Evolutionary conservation across 2,329 filamentous ascomycete species (phyloP).

Genomic region (Epichloe festucae): DNA sequence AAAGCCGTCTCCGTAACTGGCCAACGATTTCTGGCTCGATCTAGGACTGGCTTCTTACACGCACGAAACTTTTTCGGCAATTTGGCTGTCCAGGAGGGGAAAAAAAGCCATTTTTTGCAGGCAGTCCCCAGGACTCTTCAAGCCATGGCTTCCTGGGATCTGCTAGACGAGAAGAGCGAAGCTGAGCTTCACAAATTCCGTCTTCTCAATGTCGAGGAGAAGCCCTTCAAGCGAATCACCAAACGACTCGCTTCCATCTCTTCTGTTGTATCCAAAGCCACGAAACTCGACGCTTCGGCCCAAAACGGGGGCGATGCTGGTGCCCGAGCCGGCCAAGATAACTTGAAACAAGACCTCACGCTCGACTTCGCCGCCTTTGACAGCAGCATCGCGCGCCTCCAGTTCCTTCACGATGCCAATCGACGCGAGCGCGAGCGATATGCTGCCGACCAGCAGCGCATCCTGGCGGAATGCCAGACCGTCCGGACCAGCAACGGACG

Average conservation of each 20-base stretch:
- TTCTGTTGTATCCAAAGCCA: constrained; percentile 37
- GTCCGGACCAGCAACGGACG: constrained; percentile 64
- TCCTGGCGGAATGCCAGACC: constrained; percentile 62
- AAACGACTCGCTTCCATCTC: constrained; percentile 63
- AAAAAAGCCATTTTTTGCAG: neutral
- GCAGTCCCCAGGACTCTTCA: neutral
- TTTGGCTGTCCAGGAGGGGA: neutral
- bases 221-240: constrained; percentile 78
- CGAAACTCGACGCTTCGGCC: constrained; percentile 10
- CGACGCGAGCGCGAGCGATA: constrained; percentile 73
- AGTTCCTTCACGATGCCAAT: constrained; percentile 77
- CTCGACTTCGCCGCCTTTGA: constrained; percentile 86
- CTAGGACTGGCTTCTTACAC: neutral
- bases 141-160: constrained; percentile 41
- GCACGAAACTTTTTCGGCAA: neutral
- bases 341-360: constrained; percentile 68
- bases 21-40: too few species aligned
- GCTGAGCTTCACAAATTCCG: constrained; percentile 78
- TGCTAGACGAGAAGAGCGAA: constrained; percentile 64
- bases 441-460: constrained; percentile 64
- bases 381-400: constrained; percentile 72
- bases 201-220: constrained; percentile 81
- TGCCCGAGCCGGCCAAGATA: constrained; percentile 24
- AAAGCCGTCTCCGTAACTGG: too few species aligned
- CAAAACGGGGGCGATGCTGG: constrained; percentile 28